Evolutionary conservation across 176 grass and related monocot genomes (phyloP).

Genomic region (Aegilops tauschii): DNA sequence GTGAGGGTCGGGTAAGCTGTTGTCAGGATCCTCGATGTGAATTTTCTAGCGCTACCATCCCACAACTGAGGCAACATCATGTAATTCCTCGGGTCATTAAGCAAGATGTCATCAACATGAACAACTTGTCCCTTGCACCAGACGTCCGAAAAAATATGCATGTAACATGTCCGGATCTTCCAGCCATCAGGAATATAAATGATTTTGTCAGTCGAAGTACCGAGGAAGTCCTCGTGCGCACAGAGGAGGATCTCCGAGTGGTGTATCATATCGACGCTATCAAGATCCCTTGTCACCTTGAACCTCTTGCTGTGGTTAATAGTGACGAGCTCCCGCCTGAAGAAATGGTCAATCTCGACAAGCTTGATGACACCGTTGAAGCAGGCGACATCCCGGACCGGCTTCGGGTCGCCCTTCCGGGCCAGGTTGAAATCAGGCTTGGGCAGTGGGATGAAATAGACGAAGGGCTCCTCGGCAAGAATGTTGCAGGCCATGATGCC

Average conservation of each 20-base stretch:
- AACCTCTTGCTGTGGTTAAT: neutral
- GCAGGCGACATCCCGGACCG: neutral
- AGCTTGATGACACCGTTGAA: neutral
- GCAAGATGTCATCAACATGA: neutral
- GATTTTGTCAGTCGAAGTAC: neutral
- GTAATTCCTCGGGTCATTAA: neutral
- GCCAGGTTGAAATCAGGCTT: neutral
- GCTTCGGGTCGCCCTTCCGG: neutral
- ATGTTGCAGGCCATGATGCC: neutral
- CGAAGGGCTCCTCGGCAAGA: neutral
- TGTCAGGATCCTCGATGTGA: neutral
- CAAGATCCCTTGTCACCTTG: neutral
- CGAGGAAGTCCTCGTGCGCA: neutral
- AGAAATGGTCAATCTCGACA: neutral
- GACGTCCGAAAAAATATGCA: neutral
- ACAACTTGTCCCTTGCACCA: neutral
- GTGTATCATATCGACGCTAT: neutral
- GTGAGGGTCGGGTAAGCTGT: neutral
- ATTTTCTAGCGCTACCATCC: neutral
- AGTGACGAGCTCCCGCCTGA: neutral
- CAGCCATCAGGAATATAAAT: neutral
- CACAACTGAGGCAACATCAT: neutral
- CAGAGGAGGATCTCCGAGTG: neutral
- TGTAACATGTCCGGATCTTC: neutral
- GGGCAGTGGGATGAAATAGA: neutral